Conservation (phyloP, 345 rosid species). For the Toxicodendron radicans region DNA sequence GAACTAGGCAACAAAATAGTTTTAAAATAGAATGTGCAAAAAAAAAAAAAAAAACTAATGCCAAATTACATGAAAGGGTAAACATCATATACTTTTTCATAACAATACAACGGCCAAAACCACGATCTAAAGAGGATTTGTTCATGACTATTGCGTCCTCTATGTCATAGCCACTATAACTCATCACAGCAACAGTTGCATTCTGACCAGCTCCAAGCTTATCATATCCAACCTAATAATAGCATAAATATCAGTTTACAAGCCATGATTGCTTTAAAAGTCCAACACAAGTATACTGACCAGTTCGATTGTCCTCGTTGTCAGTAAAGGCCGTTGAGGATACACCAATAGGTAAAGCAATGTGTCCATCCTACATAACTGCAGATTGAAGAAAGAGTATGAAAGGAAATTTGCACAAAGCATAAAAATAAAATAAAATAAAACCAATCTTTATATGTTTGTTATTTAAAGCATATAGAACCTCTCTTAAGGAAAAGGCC, state of each 20-base stretch:
- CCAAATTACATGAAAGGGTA: constrained; percentile 10
- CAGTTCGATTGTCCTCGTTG: constrained; percentile 96
- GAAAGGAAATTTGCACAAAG: not conserved
- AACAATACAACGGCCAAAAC: constrained; percentile 96
- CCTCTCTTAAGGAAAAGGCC: not conserved
- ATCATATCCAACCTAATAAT: constrained; percentile 81
- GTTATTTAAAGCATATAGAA: not conserved
- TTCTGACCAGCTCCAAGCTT: constrained; percentile 99
- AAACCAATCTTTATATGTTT: not conserved
- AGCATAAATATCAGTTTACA: constrained; percentile 29
- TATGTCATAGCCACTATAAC: constrained; percentile 94
- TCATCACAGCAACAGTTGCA: constrained; percentile 98
- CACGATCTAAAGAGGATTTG: constrained; percentile 94
- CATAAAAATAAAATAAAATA: not conserved
- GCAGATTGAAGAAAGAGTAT: constrained; percentile 13
- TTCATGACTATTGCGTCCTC: constrained; percentile 99
- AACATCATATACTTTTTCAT: constrained; percentile 64
- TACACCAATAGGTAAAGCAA: constrained; percentile 86
- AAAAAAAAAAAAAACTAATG: not conserved
- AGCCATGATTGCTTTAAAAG: constrained; percentile 1
- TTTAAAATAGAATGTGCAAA: not conserved
- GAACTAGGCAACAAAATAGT: constrained; percentile 1
- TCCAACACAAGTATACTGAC: constrained; percentile 35
- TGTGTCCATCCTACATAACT: constrained; percentile 87
- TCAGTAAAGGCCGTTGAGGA: constrained; percentile 89